Conservation (phyloP, 768 basidiomycete genomes). For the Chalciporus piperatus region DNA sequence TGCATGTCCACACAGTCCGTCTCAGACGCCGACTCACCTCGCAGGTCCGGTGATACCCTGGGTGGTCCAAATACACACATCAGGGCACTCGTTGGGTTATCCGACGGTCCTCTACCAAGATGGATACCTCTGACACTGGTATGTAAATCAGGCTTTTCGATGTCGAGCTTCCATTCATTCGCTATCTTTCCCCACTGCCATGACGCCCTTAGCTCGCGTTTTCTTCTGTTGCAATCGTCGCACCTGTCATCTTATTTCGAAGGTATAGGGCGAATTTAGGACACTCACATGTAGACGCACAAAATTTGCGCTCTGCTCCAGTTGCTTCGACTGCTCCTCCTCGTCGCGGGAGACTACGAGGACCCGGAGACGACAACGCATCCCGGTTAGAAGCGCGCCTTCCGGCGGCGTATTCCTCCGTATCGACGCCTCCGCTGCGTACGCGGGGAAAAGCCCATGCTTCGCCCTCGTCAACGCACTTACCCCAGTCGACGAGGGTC, state of each 20-base stretch:
- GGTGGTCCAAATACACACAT: background rate
- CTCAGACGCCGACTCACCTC: too few relatives aligned
- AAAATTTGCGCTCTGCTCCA: background rate
- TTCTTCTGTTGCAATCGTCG: conserved; percentile 12
- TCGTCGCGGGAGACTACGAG: conserved; percentile 5
- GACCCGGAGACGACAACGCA: background rate
- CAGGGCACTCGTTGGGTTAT: background rate
- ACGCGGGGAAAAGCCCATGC: background rate
- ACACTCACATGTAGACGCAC: background rate
- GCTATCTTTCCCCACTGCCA: background rate
- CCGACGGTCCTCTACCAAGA: conserved; percentile 18
- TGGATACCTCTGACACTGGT: conserved; percentile 34
- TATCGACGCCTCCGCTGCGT: background rate
- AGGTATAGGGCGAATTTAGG: conserved; percentile 5
- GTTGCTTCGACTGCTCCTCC: conserved; percentile 2
- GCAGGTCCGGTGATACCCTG: background rate
- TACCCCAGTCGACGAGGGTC: background rate
- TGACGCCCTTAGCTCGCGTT: conserved; percentile 10
- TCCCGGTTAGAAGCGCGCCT: background rate
- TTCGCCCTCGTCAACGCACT: background rate
- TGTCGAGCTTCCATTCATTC: background rate
- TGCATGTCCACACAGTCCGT: background rate
- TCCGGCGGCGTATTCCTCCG: background rate
- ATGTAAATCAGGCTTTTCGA: conserved; percentile 1
- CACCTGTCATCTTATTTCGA: conserved; percentile 11